phyloP scores from a whole-genome alignment of 768 basidiomycete genomes.

The Tulasnella sp. region DNA sequence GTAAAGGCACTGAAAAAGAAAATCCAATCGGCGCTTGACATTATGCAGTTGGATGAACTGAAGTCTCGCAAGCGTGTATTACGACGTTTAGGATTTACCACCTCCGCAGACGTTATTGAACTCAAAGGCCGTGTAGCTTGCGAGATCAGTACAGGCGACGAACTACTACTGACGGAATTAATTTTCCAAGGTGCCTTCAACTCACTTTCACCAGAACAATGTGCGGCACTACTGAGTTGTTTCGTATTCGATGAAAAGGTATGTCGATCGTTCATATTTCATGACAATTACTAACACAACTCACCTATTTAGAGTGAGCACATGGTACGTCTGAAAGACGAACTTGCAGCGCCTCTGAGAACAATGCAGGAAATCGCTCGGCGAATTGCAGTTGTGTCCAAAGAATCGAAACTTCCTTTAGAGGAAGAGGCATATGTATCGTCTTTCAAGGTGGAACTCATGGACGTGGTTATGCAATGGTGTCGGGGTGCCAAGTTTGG shows the following conservation, averaged over 20 bases:
- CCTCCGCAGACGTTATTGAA: slow-evolving; percentile 81
- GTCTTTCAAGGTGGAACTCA: slow-evolving; percentile 96
- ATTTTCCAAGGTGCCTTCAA: slow-evolving; percentile 98
- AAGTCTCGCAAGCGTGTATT: slow-evolving; percentile 90
- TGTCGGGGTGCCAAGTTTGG: slow-evolving; percentile 94
- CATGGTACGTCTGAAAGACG: slow-evolving; percentile 75
- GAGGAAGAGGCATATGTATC: slow-evolving; percentile 91
- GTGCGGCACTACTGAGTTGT: slow-evolving; percentile 86
- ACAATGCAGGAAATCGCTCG: slow-evolving; percentile 93
- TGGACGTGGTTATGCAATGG: slow-evolving; percentile 97
- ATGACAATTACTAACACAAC: slow-evolving; percentile 4
- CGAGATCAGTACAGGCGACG: slow-evolving; percentile 96
- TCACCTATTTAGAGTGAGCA: slow-evolving; percentile 57
- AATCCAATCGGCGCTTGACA: slow-evolving; percentile 80
- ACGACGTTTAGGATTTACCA: slow-evolving; percentile 82
- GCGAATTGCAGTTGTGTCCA: slow-evolving; percentile 92
- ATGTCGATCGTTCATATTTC: slow-evolving; percentile 21
- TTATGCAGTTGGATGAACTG: slow-evolving; percentile 92
- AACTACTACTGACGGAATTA: slow-evolving; percentile 88
- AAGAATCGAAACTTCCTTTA: slow-evolving; percentile 78
- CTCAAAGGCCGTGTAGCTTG: slow-evolving; percentile 97
- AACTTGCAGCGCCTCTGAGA: slow-evolving; percentile 81
- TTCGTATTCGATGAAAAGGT: slow-evolving; percentile 98
- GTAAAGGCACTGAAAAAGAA: slow-evolving; percentile 71
- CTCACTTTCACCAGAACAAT: slow-evolving; percentile 75